Evolutionary conservation across 331 rosid genomes (phyloP), one percentile per base, ranked within the genome.

Genomic region (Saraca asoca): DNA sequence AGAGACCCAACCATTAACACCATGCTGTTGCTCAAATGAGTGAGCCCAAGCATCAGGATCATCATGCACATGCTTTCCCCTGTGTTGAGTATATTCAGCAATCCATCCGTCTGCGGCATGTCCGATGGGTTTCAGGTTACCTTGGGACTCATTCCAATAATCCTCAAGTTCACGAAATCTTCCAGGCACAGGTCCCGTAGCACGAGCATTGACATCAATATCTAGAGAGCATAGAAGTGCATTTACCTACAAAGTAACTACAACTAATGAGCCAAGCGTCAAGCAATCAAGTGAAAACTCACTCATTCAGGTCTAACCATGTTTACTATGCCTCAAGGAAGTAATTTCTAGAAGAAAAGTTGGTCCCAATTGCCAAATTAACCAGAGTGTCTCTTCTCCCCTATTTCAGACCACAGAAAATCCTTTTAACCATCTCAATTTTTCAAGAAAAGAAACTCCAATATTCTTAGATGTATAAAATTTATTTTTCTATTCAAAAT

Each of bases 121-220:
- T 79, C 79, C 71, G 73, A 73, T 83, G 10, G 66, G 87, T 77
- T 66, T 83, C 83, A 68, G 50, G 60, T 80, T 83, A 66, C 88
- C 89, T 76, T 94, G 99, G 81, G 99, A 88, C 81, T 94, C 97
- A 15, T 86, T 94, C 99, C 99, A 94, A 62, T 83, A 90, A 71
- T 63, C 92, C 39, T 94, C 95, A 62, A 94, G 83, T 74, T 94
- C 97, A 69, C 83, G 84, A 66, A 75, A 61, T 78, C 93, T 78
- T 58, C 85, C 89, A 75, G 88, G 87, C 46, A 82, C 66, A 67
- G 76, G 87, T 57, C 90, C 85, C 75, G 71, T 81, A 64, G 72
- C 82, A 20, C 48, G 87, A 33, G 68, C 75, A 19, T 70, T 82
- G 72, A 62, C 75, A 62, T 94, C 99, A 34, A 94, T 90, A 71